A percentile compares a stretch with the other conserved stretches of the same genome.
These are phyloP conservation scores for Psidium friedrichsthalianum DNA, from an alignment of 345 rosid genomes.

Conservation along the genomic window DNA sequence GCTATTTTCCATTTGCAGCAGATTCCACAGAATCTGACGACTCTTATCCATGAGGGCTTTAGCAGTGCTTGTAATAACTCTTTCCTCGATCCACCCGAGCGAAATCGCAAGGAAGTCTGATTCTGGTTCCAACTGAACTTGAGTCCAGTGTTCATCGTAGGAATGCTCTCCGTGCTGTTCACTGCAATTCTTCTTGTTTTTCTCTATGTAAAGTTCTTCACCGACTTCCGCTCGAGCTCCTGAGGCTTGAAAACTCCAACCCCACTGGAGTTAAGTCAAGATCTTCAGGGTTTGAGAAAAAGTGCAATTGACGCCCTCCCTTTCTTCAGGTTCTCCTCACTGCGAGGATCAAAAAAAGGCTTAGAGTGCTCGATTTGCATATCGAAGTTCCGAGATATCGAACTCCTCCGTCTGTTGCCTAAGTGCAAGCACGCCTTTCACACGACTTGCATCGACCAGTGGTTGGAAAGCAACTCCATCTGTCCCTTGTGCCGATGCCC, in stretches of 20 bases:
- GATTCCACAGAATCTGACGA: background rate
- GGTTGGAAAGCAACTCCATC: background rate
- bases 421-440: conserved; percentile 1
- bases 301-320: background rate
- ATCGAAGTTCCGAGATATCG: background rate
- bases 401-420: conserved; percentile 3
- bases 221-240: background rate
- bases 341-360: background rate
- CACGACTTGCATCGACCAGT: background rate
- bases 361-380: conserved; percentile 3
- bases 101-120: background rate
- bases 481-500: background rate
- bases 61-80: background rate
- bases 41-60: background rate
- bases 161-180: background rate
- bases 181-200: background rate
- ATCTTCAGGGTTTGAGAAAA: background rate
- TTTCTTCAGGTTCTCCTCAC: background rate
- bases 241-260: background rate
- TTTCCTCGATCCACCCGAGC: background rate
- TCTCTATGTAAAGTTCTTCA: background rate
- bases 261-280: background rate
- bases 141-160: background rate
- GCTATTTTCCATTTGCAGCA: background rate
- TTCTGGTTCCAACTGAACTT: background rate